Evolutionary conservation across 768 basidiomycete genomes (phyloP), one percentile per base, ranked within the genome.

Genomic region (Mrakia frigida): DNA sequence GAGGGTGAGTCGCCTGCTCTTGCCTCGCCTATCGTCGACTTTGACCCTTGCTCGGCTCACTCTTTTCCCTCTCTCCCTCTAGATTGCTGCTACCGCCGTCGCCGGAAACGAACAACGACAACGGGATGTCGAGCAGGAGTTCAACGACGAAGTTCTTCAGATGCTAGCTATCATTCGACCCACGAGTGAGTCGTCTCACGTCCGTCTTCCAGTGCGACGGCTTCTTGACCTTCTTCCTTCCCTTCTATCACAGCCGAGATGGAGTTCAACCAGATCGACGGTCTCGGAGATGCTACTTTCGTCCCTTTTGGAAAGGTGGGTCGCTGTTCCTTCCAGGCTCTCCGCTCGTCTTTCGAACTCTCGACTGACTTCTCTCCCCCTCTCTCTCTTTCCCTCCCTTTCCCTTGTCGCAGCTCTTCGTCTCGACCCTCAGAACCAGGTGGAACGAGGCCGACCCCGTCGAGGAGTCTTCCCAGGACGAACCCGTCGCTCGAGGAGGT

Each of bases 141-240:
- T 82, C 33, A 77, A 79, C 35, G 80, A 82, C 25, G 77, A 79
- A 50, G 74, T 75, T 56, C 70, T 82, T 25, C 79, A 83, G 61
- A 78, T 81, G 74, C 79, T 83, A 18, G 82, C 81, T 9, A 77
- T 80, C 6, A 81, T 79, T 3, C 79, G 79, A 77, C 82, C 82
- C 3, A 74, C 75, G 1, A 81, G 82, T 81, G 77, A 79, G 81
- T 79, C 31, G 25, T 1, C 9, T 6, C n/a, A n/a, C 56, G 9
- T 28, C n/a, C 23, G 16, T 50, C 25, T 25, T n/a, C 56, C 25
- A 28, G 2, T 28, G 46, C 53, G 53, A 56, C 28, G n/a, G 56
- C 56, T 25, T 56, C 56, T 18, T 56, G n/a, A 56, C 9, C n/a
- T 28, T 6, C 10, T 56, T 56, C 2, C 9, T 28, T 28, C 18